Base-by-base conservation (phyloP, 2,329 filamentous ascomycete species). In the Diaporthe sp. region DNA sequence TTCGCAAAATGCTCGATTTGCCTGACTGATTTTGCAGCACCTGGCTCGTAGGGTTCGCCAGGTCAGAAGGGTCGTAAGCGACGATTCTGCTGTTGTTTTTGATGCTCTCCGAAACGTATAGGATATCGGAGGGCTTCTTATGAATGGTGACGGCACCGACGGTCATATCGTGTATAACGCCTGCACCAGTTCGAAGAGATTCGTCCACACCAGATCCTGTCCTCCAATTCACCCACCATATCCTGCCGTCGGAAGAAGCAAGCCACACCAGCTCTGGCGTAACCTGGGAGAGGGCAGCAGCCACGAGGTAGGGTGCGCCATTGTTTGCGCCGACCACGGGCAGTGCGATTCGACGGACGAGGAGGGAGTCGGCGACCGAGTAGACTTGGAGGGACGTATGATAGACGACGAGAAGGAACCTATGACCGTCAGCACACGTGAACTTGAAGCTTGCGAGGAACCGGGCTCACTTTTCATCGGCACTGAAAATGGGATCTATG, bases 361-460 rank as follows among this genome's bases (percentile, higher is more conserved):
- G 90, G 68, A 97, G 90, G 2, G 97, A 98, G 73, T 95, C 95
- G 78, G 91, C 87, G 42, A 94, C 91, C 2, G 94, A 94, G 84
- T 97, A 98, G 37, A 98, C 89, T 82, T 95, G 94, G 72, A 98
- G 87, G 13, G 93, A 93, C 39, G 91, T 92, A 76, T 92, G 90
- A 80, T 95, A 94, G 44, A 93, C 91, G 74, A 98, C 83, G 74
- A 98, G 92, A 53, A 98, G 82, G 83, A 93, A 89, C 81, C 94
- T 95, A 51, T 51, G 31, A n/a, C 12, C 58, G 79, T 85, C 71
- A 85, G 81, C 68, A 55, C 49, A 70, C 62, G 19, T 51, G 39
- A 34, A 37, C 28, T 13, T 5, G 51, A 62, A 46, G 39, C 10
- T 13, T 10, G n/a, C 39, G n/a, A 37, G 53, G 7, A 37, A 53